These are phyloP conservation scores for Sisymbrium irio DNA, from an alignment of 345 rosid genomes.

Conservation along the genomic window DNA sequence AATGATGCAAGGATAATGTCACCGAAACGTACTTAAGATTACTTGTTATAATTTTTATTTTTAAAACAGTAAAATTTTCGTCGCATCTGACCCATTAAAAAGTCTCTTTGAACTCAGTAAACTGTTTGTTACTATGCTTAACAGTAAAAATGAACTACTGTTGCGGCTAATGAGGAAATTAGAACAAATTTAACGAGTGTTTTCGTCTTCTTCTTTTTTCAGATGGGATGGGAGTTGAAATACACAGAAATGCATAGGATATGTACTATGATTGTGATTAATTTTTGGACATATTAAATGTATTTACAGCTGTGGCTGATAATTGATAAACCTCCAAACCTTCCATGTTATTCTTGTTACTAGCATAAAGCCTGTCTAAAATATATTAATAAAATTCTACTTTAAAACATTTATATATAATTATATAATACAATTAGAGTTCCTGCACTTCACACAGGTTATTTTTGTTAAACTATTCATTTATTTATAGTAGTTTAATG, in stretches of 20 bases:
- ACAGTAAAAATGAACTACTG: background rate
- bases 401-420: background rate
- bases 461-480: too few species aligned
- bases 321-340: constrained; percentile 12
- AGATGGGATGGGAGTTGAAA: background rate
- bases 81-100: background rate
- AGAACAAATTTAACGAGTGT: background rate
- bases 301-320: constrained; percentile 21
- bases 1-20: background rate
- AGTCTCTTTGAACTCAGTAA: background rate
- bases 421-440: too few species aligned
- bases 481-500: too few species aligned
- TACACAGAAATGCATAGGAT: constrained; percentile 3
- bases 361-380: background rate
- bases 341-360: constrained; percentile 15
- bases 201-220: background rate
- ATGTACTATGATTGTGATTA: background rate
- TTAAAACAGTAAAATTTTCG: background rate
- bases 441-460: too few species aligned
- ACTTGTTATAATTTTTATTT: background rate
- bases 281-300: constrained; percentile 18
- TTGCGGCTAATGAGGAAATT: background rate
- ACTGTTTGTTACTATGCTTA: too few species aligned
- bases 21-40: background rate
- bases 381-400: background rate